phyloP scores from a whole-genome alignment of 768 basidiomycete genomes.

The Leccinum variicolor region DNA sequence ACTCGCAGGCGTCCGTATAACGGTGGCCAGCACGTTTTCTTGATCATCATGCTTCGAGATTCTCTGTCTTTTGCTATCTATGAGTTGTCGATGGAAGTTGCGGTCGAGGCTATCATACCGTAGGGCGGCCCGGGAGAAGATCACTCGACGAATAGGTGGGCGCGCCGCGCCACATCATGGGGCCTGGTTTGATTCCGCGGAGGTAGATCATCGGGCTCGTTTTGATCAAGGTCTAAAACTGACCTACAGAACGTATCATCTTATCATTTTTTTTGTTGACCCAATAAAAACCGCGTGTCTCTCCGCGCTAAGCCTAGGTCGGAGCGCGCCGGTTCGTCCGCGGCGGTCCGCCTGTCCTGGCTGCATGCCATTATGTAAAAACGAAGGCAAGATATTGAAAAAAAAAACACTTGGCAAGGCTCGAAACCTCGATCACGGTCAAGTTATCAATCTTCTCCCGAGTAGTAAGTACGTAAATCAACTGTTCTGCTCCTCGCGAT shows the following conservation, averaged over 20 bases:
- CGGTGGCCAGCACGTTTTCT: constrained; percentile 6
- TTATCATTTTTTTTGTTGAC: too few species aligned
- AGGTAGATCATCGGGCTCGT: constrained; percentile 4
- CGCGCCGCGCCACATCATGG: not conserved
- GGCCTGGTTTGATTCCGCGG: constrained; percentile 21
- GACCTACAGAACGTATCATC: not conserved
- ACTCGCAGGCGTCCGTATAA: constrained; percentile 4
- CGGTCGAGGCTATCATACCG: constrained; percentile 1
- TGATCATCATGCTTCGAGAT: not conserved
- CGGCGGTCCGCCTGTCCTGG: too few species aligned
- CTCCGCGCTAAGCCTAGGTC: too few species aligned
- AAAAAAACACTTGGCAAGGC: too few species aligned
- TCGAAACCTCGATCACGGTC: too few species aligned
- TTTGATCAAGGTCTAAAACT: constrained; percentile 11
- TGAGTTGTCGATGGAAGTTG: not conserved
- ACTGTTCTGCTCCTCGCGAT: too few species aligned
- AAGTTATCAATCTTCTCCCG: too few species aligned
- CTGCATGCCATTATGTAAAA: too few species aligned
- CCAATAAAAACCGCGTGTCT: too few species aligned
- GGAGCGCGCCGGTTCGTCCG: too few species aligned
- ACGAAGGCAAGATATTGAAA: too few species aligned
- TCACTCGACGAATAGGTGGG: not conserved
- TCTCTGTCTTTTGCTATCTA: not conserved
- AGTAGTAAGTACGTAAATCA: too few species aligned
- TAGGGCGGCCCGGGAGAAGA: constrained; percentile 8